These are phyloP conservation scores for Magnolia sinica DNA, from an alignment of 164 flowering plant genomes.

Conservation along the genomic window DNA sequence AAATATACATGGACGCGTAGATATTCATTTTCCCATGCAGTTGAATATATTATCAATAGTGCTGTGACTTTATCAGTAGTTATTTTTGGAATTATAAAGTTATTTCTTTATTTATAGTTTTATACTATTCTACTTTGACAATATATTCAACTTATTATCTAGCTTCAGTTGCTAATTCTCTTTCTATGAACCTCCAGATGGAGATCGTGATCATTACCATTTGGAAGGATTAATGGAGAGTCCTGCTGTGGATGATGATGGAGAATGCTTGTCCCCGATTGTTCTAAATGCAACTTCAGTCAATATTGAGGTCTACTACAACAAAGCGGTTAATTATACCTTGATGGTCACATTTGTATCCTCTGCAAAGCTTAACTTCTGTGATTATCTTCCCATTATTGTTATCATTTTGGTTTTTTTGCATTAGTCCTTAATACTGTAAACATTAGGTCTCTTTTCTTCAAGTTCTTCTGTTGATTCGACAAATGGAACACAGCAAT, in stretches of 20 bases:
- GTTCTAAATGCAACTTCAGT: conserved; percentile 84
- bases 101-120: background rate
- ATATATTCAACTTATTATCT: background rate
- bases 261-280: conserved; percentile 88
- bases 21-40: no score
- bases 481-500: conserved; percentile 98
- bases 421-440: conserved; percentile 39
- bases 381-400: conserved; percentile 1
- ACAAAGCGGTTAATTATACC: conserved; percentile 96
- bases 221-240: conserved; percentile 92
- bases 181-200: conserved; percentile 39
- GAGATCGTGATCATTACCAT: conserved; percentile 68
- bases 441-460: conserved; percentile 73
- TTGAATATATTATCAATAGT: no score
- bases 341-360: conserved; percentile 99
- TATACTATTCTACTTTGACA: background rate
- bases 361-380: conserved; percentile 31
- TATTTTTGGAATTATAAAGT: background rate
- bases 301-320: conserved; percentile 89
- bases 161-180: background rate
- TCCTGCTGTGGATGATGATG: conserved; percentile 83
- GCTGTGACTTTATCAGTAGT: no score
- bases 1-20: no score
- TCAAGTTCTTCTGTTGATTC: conserved; percentile 87
- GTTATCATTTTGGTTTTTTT: background rate